phyloP scores from a whole-genome alignment of 305 asterid genomes.

The Stenogyne calaminthoides region DNA sequence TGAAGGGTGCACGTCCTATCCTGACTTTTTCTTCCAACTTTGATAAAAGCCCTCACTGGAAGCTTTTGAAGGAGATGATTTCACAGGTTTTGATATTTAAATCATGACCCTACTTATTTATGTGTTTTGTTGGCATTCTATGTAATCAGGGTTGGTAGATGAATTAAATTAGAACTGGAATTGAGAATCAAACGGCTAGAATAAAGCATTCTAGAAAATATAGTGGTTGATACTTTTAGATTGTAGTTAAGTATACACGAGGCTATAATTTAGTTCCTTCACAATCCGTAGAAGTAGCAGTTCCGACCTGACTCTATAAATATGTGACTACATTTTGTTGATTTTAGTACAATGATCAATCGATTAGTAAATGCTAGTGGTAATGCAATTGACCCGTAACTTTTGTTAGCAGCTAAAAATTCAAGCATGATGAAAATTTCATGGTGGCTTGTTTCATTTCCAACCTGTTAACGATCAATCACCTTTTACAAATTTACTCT shows the following conservation, averaged over 20 bases:
- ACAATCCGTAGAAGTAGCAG: background rate
- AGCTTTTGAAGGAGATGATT: conserved; percentile 83
- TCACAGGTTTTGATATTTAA: conserved; percentile 53
- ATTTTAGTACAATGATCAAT: background rate
- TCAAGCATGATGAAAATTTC: background rate
- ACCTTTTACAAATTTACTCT: background rate
- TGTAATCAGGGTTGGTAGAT: background rate
- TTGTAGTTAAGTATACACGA: background rate
- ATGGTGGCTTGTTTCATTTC: conserved; percentile 1
- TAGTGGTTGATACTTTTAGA: background rate
- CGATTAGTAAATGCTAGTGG: background rate
- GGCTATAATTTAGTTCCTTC: background rate
- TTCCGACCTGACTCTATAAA: background rate
- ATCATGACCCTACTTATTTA: background rate
- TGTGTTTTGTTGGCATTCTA: background rate
- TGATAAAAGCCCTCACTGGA: conserved; percentile 84
- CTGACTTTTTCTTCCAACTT: conserved; percentile 80
- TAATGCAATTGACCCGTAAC: background rate
- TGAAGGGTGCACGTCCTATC: conserved; percentile 89
- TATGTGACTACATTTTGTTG: background rate
- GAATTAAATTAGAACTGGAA: background rate
- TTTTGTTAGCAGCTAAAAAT: background rate
- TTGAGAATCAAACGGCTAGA: background rate
- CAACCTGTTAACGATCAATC: background rate
- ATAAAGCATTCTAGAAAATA: background rate